These are phyloP conservation scores for Apophysomyces variabilis DNA, from an alignment of 371 early-diverging fungal genomes.

Conservation along the genomic window DNA sequence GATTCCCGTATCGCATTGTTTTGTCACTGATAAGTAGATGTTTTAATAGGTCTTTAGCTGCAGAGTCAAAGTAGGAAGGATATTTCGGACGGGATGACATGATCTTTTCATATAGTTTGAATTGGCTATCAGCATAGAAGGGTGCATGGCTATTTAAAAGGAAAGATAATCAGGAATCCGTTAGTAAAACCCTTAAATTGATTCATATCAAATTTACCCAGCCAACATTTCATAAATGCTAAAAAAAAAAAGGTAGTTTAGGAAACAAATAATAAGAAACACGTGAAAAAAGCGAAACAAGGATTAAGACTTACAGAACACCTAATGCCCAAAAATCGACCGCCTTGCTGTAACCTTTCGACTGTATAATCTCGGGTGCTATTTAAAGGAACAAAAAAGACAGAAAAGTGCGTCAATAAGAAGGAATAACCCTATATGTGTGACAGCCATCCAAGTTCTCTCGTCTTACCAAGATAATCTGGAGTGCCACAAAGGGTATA, in stretches of 20 bases:
- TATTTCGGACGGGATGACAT: constrained; percentile 81
- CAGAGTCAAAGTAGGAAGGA: constrained; percentile 82
- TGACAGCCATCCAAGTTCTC: neutral
- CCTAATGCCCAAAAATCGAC: constrained; percentile 99
- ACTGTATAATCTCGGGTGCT: constrained; percentile 97
- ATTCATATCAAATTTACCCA: constrained; percentile 53
- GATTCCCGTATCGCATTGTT: constrained; percentile 89
- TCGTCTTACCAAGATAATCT: constrained; percentile 75
- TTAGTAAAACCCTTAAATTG: too few relatives aligned
- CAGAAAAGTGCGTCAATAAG: neutral
- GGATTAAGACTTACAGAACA: constrained; percentile 57
- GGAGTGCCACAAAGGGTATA: constrained; percentile 97
- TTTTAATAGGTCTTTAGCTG: constrained; percentile 87
- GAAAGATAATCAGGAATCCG: constrained; percentile 2
- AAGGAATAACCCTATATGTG: neutral
- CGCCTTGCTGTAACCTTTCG: constrained; percentile 92
- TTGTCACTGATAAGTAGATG: constrained; percentile 85
- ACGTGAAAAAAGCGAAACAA: neutral
- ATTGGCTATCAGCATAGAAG: constrained; percentile 91
- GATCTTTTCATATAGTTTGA: constrained; percentile 91
- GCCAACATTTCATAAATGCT: constrained; percentile 89
- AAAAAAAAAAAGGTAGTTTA: neutral
- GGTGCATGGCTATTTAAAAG: constrained; percentile 71
- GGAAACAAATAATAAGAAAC: neutral
- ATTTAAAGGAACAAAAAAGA: neutral